A percentile compares a stretch with the other conserved stretches of the same genome.
Conservation (phyloP, 176 grass and related monocot genomes). For the Hordeum marinum region DNA sequence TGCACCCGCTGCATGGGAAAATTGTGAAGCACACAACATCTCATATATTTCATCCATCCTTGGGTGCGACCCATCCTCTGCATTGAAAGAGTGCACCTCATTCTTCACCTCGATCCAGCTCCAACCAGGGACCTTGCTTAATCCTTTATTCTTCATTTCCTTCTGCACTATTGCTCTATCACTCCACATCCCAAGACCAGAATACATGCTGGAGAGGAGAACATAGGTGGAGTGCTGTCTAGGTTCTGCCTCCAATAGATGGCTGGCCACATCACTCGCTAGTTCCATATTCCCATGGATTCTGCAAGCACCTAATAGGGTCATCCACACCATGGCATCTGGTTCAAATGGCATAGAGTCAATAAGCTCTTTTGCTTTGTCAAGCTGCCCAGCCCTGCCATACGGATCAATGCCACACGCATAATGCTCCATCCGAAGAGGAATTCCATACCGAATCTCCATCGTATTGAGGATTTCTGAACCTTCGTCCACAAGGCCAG, state of each 20-base stretch:
- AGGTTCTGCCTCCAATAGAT: slow-evolving; percentile 40
- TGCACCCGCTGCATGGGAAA: neutral
- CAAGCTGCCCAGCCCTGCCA: slow-evolving; percentile 56
- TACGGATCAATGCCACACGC: slow-evolving; percentile 66
- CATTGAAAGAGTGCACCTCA: slow-evolving; percentile 61
- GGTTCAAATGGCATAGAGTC: slow-evolving; percentile 66
- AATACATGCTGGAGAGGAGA: slow-evolving; percentile 55
- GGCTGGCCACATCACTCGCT: slow-evolving; percentile 38
- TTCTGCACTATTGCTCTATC: slow-evolving; percentile 53
- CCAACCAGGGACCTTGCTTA: slow-evolving; percentile 73
- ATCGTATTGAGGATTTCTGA: slow-evolving; percentile 44
- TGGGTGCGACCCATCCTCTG: slow-evolving; percentile 51
- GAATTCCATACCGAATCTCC: slow-evolving; percentile 39
- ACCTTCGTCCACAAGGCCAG: slow-evolving; percentile 54
- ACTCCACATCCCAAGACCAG: slow-evolving; percentile 64
- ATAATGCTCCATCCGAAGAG: slow-evolving; percentile 66
- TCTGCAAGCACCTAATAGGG: slow-evolving; percentile 64
- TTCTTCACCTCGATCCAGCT: slow-evolving; percentile 72
- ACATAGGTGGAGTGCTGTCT: slow-evolving; percentile 62
- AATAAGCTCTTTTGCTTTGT: slow-evolving; percentile 57
- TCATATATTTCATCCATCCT: slow-evolving; percentile 43
- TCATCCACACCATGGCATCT: slow-evolving; percentile 73
- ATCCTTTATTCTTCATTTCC: slow-evolving; percentile 53
- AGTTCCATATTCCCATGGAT: slow-evolving; percentile 55
- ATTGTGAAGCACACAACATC: slow-evolving; percentile 30